Evolutionary conservation across 495 filamentous ascomycete genomes (phyloP).

Genomic region (Aspergillus panamensis): DNA sequence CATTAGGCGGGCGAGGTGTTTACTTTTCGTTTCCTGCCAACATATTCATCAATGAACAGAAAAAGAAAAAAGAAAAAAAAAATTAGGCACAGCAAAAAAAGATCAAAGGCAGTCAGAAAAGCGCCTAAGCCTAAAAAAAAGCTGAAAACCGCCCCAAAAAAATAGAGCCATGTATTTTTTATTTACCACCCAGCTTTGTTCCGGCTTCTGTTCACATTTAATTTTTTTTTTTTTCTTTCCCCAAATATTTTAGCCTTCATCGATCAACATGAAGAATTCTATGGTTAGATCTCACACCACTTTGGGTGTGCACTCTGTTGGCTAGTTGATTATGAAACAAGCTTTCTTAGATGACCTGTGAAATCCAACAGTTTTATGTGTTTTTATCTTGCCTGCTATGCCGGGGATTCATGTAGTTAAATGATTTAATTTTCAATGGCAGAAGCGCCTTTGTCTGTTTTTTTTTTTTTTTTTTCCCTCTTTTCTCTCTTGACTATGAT

Average conservation of each 20-base stretch:
- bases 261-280: neutral
- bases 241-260: constrained; percentile 11
- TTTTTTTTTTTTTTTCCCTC: neutral
- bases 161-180: constrained; percentile 21
- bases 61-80: neutral
- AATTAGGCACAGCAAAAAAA: neutral
- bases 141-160: constrained; percentile 13
- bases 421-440: neutral
- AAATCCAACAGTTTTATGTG: neutral
- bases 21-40: constrained; percentile 3
- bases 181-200: constrained; percentile 15
- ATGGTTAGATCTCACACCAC: neutral
- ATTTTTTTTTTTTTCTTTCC: constrained; percentile 8
- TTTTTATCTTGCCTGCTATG: neutral
- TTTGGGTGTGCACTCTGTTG: neutral
- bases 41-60: neutral
- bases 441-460: neutral
- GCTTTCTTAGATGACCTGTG: neutral
- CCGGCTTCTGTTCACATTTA: constrained; percentile 16
- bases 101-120: constrained; percentile 2
- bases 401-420: neutral
- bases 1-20: constrained; percentile 17
- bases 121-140: constrained; percentile 5
- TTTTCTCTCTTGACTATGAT: too few species aligned
- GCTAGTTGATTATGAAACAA: neutral